phyloP scores from a whole-genome alignment of 1,284 basidiomycete genomes.

The Apiotrichum mycotoxinovorans region DNA sequence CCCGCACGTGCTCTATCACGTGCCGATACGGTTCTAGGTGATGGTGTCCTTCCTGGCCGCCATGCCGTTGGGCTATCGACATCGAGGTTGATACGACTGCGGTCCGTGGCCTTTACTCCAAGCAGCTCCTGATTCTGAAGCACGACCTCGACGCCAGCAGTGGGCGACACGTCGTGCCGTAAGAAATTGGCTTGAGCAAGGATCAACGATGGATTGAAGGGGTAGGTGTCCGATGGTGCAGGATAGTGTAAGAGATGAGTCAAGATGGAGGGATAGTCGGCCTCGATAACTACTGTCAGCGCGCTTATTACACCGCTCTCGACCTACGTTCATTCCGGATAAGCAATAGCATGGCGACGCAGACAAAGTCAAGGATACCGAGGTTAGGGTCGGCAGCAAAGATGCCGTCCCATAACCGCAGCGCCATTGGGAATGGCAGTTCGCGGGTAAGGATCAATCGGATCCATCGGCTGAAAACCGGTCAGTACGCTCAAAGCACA shows the following conservation, averaged over 20 bases:
- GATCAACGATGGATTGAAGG: constrained; percentile 59
- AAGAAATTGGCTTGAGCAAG: constrained; percentile 75
- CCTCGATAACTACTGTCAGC: constrained; percentile 63
- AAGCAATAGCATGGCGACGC: constrained; percentile 85
- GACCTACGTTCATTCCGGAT: constrained; percentile 76
- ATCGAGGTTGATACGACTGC: not conserved
- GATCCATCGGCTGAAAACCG: constrained; percentile 70
- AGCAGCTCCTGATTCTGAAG: constrained; percentile 76
- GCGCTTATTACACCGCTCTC: too few species aligned
- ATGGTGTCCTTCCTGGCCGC: not conserved
- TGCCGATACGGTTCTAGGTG: constrained; percentile 3
- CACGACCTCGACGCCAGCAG: constrained; percentile 68
- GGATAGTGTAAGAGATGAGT: constrained; percentile 82
- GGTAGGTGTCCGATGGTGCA: constrained; percentile 44
- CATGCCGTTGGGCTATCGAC: not conserved
- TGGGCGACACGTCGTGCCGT: constrained; percentile 66
- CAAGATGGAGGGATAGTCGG: constrained; percentile 78
- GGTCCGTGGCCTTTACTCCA: constrained; percentile 55
- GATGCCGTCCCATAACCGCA: constrained; percentile 84
- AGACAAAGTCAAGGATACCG: constrained; percentile 73
- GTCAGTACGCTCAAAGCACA: not conserved
- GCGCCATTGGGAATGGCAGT: constrained; percentile 64
- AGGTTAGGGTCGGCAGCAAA: constrained; percentile 73
- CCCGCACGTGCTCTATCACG: constrained; percentile 18
- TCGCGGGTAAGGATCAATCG: constrained; percentile 86